Base-by-base conservation (phyloP, 2,329 filamentous ascomycete species). In the Colletotrichum costaricense region DNA sequence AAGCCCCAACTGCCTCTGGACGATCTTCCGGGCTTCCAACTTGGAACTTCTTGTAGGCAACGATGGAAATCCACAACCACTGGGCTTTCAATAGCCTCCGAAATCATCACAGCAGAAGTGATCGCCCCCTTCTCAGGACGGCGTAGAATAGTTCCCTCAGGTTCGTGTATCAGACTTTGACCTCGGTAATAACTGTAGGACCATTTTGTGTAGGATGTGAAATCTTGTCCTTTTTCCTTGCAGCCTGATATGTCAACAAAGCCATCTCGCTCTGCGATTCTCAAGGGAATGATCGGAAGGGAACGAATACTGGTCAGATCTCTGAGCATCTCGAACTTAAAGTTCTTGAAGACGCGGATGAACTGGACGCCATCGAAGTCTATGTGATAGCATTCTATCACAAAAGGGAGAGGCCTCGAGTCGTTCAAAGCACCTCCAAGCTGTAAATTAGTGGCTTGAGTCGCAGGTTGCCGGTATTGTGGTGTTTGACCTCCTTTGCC, bases 301-400 rank as follows among this genome's bases (percentile, higher is more conserved):
- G 33, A 9, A 7, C 46, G 28, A 12, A 68, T 5, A 9, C 22
- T 42, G 0, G 33, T 6, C 1, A 14, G 11, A 2, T 56, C 66
- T 2, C 62, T 55, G 24, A 63, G 63, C 4, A n/a, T 49, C 0
- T 62, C 57, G 1, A 69, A 56, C 8, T 33, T 1, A 9, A 69
- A 69, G 1, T 12, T 19, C 6, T 26, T 56, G 2, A 69, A 7
- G 0, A 63, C 66, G 2, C 66, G 46, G 16, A 69, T 58, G 12
- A 56, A 69, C 6, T 49, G 30, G 5, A 16, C 56, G 12, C 66
- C 66, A 5, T 69, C 14, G 3, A 63, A 69, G 58, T 69, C 58
- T 16, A 69, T 1, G 4, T 69, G 55, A 14, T 63, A 69, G 19
- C 66, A 69, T 16, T 69, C 57, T 8, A 69, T 14, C 1, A 24